Evolutionary conservation across 1,139 yeast species (phyloP).

Genomic region (Magnusiomyces fungicola): DNA sequence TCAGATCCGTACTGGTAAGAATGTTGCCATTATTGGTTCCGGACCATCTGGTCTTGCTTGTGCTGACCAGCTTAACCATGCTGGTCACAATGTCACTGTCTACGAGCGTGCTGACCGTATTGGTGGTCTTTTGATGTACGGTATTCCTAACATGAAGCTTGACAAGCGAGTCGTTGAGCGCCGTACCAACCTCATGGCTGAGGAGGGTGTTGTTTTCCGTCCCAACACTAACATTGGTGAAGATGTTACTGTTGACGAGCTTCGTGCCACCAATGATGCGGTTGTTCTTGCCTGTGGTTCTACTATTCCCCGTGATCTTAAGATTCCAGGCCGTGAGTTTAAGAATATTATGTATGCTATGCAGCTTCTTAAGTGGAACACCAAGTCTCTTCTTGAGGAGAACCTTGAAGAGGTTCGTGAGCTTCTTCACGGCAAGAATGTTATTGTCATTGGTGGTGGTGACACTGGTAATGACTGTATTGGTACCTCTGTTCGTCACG

Average conservation of each 20-base stretch:
- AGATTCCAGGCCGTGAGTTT: conserved; percentile 87
- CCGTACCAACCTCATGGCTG: conserved; percentile 83
- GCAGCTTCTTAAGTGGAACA: conserved; percentile 83
- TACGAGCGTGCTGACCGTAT: conserved; percentile 92
- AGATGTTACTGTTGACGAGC: conserved; percentile 60
- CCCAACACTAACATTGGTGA: conserved; percentile 79
- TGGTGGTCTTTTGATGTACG: conserved; percentile 97
- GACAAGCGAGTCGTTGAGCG: conserved; percentile 90
- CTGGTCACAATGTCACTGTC: conserved; percentile 87
- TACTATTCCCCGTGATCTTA: conserved; percentile 91
- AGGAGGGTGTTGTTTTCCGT: conserved; percentile 79
- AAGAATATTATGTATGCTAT: conserved; percentile 90
- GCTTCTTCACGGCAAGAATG: conserved; percentile 75
- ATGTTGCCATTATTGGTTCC: conserved; percentile 84
- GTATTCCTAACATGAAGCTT: conserved; percentile 98
- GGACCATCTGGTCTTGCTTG: conserved; percentile 97
- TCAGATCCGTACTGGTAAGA: conserved; percentile 68
- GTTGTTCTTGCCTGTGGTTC: conserved; percentile 93
- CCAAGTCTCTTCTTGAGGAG: conserved; percentile 79
- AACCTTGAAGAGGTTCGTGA: conserved; percentile 70
- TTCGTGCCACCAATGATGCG: conserved; percentile 63
- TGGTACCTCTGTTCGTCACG: conserved; percentile 96
- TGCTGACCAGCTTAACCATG: conserved; percentile 94
- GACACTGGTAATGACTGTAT: conserved; percentile 99
- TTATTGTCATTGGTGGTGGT: conserved; percentile 98